Base-by-base conservation (phyloP, 1,284 basidiomycete genomes). In the Ganoderma boninense region DNA sequence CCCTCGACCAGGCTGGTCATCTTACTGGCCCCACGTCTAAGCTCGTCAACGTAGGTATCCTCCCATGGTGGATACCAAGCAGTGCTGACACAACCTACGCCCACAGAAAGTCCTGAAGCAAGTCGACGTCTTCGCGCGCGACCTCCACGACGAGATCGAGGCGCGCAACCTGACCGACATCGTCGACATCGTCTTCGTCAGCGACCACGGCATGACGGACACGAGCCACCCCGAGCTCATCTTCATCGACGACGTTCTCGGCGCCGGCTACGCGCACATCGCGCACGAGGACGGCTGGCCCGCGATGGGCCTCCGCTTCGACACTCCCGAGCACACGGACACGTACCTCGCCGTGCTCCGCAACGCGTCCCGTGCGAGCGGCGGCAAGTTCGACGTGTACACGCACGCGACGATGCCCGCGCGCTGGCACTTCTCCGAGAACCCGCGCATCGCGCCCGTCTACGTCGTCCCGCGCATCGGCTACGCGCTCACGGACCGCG, bases 121-220 rank as follows among this genome's bases (percentile, higher is more conserved):
- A 64, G 90, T 97, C 1, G 96, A 98, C 78, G 77, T 78, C 11
- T 97, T 97, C 75, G 90, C 95, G 1, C 89, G 87, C 67, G 83
- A 90, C 62, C 81, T 98, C 16, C 89, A 92, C 70, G 80, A 82
- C 2, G 84, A 87, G 1, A 82, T 97, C 42, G 86, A 86, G 40
- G 81, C 84, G n/a, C 89, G 96, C 2, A 95, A 96, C 77, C 84
- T 97, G 42, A 90, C 89, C 1, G 87, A 93, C 46, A 92, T 97
- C 38, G 92, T 97, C 40, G 95, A 98, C 79, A 85, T 98, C 38
- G 87, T 97, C 35, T 95, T 97, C 76, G 95, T 98, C 64, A 94
- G 92, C 69, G 97, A 98, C 80, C 96, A 98, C 78, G 97, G 96
- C 4, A 97, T 98, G 96, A 92, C 91, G 0, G 91, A 92, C 74